phyloP scores from a whole-genome alignment of 805 yeast genomes.

The Metschnikowia henanensis region DNA sequence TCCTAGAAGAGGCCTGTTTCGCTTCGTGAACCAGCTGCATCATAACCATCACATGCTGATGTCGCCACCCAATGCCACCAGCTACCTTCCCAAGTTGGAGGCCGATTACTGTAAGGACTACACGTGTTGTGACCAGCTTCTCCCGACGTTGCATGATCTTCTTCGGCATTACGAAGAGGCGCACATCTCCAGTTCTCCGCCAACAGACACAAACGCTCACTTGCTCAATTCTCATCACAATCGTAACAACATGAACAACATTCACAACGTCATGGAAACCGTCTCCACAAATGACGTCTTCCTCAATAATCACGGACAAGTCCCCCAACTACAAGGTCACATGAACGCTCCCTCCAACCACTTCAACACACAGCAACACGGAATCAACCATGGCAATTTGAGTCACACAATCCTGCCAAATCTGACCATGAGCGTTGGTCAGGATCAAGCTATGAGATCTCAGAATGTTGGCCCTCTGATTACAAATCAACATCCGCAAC shows the following conservation, averaged over 20 bases:
- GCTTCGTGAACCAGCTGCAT: slow-evolving; percentile 22
- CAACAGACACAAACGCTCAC: slow-evolving; percentile 33
- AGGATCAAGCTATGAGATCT: slow-evolving; percentile 1
- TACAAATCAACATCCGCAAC: slow-evolving; percentile 5
- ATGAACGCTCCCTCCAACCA: slow-evolving; percentile 22
- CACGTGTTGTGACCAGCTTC: slow-evolving; percentile 88
- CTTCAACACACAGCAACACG: slow-evolving; percentile 26
- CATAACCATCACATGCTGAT: slow-evolving; percentile 30
- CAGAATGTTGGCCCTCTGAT: slow-evolving; percentile 11
- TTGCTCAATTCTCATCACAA: slow-evolving; percentile 30
- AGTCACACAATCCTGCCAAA: slow-evolving; percentile 17
- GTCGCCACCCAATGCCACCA: slow-evolving; percentile 66
- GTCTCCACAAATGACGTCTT: slow-evolving; percentile 94
- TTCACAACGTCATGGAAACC: slow-evolving; percentile 73
- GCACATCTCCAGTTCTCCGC: slow-evolving; percentile 68
- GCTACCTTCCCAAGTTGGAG: slow-evolving; percentile 89
- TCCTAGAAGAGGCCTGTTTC: slow-evolving; percentile 40
- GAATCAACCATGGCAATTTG: slow-evolving; percentile 20
- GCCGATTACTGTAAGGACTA: slow-evolving; percentile 97
- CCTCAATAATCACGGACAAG: slow-evolving; percentile 45
- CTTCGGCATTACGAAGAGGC: slow-evolving; percentile 95
- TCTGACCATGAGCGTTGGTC: slow-evolving; percentile 16
- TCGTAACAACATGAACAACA: slow-evolving; percentile 38
- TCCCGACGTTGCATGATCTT: slow-evolving; percentile 92
- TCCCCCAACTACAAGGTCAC: slow-evolving; percentile 13